Base-by-base conservation (phyloP, 2,329 filamentous ascomycete genomes). In the Arthrobotrys musiformis region DNA sequence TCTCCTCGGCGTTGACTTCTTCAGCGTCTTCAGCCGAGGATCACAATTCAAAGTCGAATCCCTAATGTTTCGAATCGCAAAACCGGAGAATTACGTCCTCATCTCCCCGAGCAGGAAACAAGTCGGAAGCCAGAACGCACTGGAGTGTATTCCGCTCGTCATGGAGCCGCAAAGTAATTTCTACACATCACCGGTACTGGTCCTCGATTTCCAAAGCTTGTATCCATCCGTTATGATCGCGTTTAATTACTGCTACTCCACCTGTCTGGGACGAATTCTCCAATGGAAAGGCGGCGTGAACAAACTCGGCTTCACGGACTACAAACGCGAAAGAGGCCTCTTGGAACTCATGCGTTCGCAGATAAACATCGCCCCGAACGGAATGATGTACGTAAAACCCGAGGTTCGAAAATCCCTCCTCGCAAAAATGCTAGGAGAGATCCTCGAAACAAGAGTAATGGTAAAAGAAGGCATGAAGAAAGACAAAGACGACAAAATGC, bases 1-100 rank as follows among this genome's bases (percentile, higher is more conserved):
- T 9, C 86, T 99, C 9, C 87, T 99, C 2, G 95, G 95, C 0
- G 92, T 98, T 0, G 95, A 99, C 84, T 99, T 99, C 85, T 97
- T 94, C 83, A 97, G 94, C 0, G 95, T 99, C 67, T 95, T 97
- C 81, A 94, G 92, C 4, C 89, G 95, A 67, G 95, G 95, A 15
- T 98, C 94, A 0, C 95, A 99, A 82, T 98, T 96, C 87, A 99
- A 99, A 83, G 95, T 99, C 44, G 95, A 99, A 84, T 97, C 94
- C 0, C 90, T 97, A 81, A 98, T 99, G 95, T 97, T 98, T 81
- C 90, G 95, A 48, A 97, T 99, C 80, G 94, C 95, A 48, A 99
- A 99, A 82, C 94, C 95, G 0, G 95, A 99, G 83, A 97, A 95
- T 80, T 96, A 95, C 81, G 86, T 98, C 6, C 87, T 99, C 0